Conservation (phyloP, 2,329 filamentous ascomycete genomes). For the Colletotrichum siamense region DNA sequence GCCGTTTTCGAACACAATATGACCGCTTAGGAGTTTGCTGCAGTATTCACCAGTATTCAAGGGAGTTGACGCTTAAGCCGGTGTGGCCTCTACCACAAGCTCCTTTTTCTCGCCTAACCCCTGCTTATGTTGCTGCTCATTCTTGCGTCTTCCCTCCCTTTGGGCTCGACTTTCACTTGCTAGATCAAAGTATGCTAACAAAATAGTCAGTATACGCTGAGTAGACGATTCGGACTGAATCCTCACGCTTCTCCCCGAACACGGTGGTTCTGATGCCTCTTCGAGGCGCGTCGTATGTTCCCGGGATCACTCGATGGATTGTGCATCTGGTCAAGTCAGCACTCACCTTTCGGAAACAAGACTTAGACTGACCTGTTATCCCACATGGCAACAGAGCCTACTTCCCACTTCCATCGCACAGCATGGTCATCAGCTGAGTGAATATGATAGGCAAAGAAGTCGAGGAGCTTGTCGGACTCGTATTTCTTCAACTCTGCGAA, state of each 20-base stretch:
- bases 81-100: neutral
- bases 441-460: constrained; percentile 51
- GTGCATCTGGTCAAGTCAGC: constrained; percentile 30
- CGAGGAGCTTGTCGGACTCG: constrained; percentile 51
- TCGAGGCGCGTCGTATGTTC: constrained; percentile 39
- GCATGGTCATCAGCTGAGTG: constrained; percentile 55
- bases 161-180: constrained; percentile 31
- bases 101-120: neutral
- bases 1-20: neutral
- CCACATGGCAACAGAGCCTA: constrained; percentile 56
- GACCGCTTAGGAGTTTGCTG: neutral
- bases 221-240: neutral
- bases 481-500: constrained; percentile 55
- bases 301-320: constrained; percentile 46
- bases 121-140: neutral
- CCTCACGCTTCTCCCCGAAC: constrained; percentile 49
- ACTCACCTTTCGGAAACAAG: neutral
- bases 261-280: constrained; percentile 47
- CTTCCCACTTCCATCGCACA: constrained; percentile 55
- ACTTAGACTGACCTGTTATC: constrained; percentile 43
- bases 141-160: neutral
- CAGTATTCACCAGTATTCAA: neutral
- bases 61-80: neutral
- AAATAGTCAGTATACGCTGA: neutral
- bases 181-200: constrained; percentile 35